These are phyloP conservation scores for Russula ochroleuca DNA, from an alignment of 768 basidiomycete species.

Conservation along the genomic window DNA sequence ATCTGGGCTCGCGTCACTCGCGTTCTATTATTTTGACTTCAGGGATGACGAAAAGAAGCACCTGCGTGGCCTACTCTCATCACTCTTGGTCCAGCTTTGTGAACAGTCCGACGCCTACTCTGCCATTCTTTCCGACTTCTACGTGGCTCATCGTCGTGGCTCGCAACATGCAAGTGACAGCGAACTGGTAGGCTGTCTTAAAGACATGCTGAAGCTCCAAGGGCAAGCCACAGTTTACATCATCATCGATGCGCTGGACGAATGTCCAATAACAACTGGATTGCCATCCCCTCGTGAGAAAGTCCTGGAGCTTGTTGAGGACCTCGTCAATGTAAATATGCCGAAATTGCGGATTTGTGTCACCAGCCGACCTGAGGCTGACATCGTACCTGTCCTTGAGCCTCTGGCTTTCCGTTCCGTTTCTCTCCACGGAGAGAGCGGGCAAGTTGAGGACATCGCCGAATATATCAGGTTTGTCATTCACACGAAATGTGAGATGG, in stretches of 20 bases:
- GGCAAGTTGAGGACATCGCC: not conserved
- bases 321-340: not conserved
- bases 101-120: not conserved
- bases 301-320: not conserved
- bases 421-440: not conserved
- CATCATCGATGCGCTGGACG: conserved; percentile 11
- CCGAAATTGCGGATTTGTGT: conserved; percentile 5
- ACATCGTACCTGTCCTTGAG: not conserved
- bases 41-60: conserved; percentile 1
- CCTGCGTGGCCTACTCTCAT: not conserved
- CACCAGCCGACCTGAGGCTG: conserved; percentile 2
- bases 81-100: not conserved
- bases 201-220: not conserved
- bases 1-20: not conserved
- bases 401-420: not conserved
- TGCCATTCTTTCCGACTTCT: not conserved
- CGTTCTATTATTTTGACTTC: conserved; percentile 10
- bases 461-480: not conserved
- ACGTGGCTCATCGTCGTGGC: not conserved
- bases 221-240: not conserved
- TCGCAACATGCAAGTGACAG: not conserved
- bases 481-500: not conserved
- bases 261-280: not conserved
- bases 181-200: conserved; percentile 2
- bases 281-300: not conserved